phyloP scores from a whole-genome alignment of 2,329 filamentous ascomycete genomes.

The Hypomyces perniciosus region DNA sequence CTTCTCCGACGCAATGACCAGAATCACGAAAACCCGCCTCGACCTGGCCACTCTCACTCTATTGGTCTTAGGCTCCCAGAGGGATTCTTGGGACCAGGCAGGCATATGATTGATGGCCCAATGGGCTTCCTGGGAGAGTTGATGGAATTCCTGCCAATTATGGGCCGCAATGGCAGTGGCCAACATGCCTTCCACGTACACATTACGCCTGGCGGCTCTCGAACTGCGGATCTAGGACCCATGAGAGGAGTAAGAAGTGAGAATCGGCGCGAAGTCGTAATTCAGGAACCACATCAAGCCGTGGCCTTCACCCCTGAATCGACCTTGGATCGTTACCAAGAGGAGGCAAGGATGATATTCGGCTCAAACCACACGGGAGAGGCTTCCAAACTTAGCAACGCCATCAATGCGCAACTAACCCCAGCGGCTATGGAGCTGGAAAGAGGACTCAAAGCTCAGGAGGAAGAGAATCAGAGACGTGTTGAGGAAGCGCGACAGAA shows the following conservation, averaged over 20 bases:
- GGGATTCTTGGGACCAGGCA: conserved; percentile 36
- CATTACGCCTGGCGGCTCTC: conserved; percentile 43
- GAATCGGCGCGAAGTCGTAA: conserved; percentile 39
- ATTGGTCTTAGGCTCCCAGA: conserved; percentile 48
- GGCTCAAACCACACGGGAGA: conserved; percentile 57
- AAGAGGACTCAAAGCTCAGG: conserved; percentile 59
- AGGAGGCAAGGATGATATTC: conserved; percentile 85
- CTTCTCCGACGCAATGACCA: conserved; percentile 62
- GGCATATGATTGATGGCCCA: conserved; percentile 41
- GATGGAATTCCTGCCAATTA: conserved; percentile 47
- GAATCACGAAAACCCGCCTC: conserved; percentile 41
- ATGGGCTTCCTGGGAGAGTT: conserved; percentile 51
- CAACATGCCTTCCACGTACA: conserved; percentile 55
- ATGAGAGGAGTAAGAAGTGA: conserved; percentile 41
- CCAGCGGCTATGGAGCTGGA: conserved; percentile 80
- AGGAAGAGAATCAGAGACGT: conserved; percentile 45
- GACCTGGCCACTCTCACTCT: conserved; percentile 43
- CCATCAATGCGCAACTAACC: conserved; percentile 66
- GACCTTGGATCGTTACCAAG: conserved; percentile 76
- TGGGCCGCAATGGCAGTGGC: conserved; percentile 38
- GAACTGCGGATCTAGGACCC: conserved; percentile 41
- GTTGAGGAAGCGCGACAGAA: conserved; percentile 54
- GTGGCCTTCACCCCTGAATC: conserved; percentile 66
- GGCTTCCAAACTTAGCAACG: conserved; percentile 61
- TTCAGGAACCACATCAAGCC: conserved; percentile 63